Conservation (phyloP, 1,139 yeast genomes). For the Yamadazyma pseudoaaseri region DNA sequence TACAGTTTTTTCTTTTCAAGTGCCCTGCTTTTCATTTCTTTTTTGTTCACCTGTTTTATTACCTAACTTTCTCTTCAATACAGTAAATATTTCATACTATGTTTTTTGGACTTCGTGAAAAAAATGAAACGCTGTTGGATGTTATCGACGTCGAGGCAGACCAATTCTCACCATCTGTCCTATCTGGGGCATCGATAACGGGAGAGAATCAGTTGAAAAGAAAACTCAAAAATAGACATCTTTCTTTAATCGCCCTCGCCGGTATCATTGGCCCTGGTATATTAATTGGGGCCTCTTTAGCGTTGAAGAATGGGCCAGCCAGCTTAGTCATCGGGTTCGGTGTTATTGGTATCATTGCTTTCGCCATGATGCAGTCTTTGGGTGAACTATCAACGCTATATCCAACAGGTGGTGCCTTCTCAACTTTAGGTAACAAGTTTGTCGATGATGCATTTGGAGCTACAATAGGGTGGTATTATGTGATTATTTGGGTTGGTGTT, state of each 20-base stretch:
- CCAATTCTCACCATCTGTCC: neutral
- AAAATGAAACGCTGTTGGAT: no score
- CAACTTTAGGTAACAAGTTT: constrained; percentile 50
- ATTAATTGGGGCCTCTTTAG: constrained; percentile 46
- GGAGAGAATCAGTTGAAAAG: constrained; percentile 19
- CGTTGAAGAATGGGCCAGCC: constrained; percentile 47
- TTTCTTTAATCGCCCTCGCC: constrained; percentile 48
- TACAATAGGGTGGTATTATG: constrained; percentile 62
- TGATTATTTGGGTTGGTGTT: constrained; percentile 61
- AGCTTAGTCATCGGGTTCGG: constrained; percentile 45
- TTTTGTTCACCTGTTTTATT: no score
- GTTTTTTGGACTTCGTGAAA: no score
- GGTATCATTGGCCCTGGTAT: constrained; percentile 60
- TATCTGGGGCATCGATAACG: constrained; percentile 1
- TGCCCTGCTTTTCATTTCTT: no score
- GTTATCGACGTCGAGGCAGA: no score
- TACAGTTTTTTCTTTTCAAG: no score
- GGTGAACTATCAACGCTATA: constrained; percentile 57
- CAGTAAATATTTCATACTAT: no score
- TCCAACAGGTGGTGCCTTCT: constrained; percentile 55
- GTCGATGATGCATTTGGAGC: constrained; percentile 61
- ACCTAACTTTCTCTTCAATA: no score
- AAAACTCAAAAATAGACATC: constrained; percentile 42
- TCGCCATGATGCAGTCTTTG: constrained; percentile 56
- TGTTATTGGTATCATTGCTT: constrained; percentile 54